Percentiles rank a stretch among this genome's conserved stretches.
These are phyloP conservation scores for Podospora comata DNA, from an alignment of 495 filamentous ascomycete genomes.

Conservation along the genomic window DNA sequence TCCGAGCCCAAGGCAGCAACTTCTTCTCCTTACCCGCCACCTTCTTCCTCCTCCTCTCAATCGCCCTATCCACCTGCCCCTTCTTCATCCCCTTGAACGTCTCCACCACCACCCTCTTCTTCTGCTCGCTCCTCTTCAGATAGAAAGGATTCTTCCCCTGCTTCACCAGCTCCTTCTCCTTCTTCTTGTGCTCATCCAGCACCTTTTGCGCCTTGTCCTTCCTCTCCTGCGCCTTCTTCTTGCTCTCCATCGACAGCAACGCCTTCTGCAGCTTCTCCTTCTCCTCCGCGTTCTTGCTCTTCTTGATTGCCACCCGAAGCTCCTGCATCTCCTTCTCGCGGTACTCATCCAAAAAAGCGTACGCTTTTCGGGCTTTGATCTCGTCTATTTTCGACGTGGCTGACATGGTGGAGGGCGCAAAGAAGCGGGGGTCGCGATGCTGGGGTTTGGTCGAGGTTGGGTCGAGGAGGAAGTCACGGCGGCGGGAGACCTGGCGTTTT, in stretches of 20 bases:
- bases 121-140: conserved; percentile 84
- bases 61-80: conserved; percentile 71
- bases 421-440: conserved; percentile 82
- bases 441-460: conserved; percentile 52
- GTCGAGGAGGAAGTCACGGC: conserved; percentile 62
- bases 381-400: conserved; percentile 49
- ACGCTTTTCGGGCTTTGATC: conserved; percentile 59
- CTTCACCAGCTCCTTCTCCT: conserved; percentile 77
- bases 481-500: conserved; percentile 77
- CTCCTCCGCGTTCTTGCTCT: conserved; percentile 59
- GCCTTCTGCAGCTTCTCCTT: conserved; percentile 65
- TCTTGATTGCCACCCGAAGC: conserved; percentile 61
- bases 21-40: conserved; percentile 73
- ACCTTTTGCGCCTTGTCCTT: conserved; percentile 66
- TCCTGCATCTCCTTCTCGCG: conserved; percentile 71
- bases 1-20: conserved; percentile 66
- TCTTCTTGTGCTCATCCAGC: conserved; percentile 65
- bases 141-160: conserved; percentile 93
- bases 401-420: conserved; percentile 47
- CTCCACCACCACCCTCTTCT: conserved; percentile 75
- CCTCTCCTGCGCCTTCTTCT: conserved; percentile 61
- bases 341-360: conserved; percentile 85
- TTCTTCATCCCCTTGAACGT: conserved; percentile 76
- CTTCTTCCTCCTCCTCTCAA: conserved; percentile 86
- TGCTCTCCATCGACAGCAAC: conserved; percentile 65